These are phyloP conservation scores for Fagopyrum tataricum DNA, from an alignment of 148 eudicot genomes.

Conservation along the genomic window DNA sequence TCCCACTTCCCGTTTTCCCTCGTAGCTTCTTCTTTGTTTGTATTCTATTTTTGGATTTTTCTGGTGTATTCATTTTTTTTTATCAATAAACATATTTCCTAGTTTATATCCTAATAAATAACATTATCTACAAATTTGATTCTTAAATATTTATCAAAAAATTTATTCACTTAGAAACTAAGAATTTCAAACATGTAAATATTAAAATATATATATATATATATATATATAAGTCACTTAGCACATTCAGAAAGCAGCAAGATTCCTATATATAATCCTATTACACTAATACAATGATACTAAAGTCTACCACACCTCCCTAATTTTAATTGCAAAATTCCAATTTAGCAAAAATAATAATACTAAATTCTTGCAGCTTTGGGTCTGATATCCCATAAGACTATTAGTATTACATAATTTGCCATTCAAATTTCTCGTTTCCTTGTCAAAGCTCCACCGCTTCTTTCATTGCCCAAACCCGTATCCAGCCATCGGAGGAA, in stretches of 20 bases:
- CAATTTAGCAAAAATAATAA: background rate
- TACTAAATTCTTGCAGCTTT: background rate
- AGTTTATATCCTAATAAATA: too few relatives aligned
- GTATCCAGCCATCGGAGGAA: background rate
- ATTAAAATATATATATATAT: background rate
- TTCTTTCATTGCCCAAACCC: constrained; percentile 4
- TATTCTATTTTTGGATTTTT: background rate
- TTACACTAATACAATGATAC: background rate
- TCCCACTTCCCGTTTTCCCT: background rate
- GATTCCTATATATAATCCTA: background rate
- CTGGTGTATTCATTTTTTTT: background rate
- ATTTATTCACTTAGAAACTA: too few relatives aligned
- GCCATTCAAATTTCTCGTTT: background rate
- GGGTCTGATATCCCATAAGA: background rate
- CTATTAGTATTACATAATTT: background rate
- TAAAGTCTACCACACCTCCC: background rate
- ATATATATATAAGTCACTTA: background rate
- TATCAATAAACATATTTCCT: too few relatives aligned
- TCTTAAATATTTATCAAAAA: too few relatives aligned
- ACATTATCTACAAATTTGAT: too few relatives aligned
- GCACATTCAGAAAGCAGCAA: background rate
- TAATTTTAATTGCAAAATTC: background rate
- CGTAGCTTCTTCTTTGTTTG: background rate
- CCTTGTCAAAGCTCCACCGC: background rate
- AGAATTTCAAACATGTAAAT: background rate